phyloP scores from a whole-genome alignment of 2,329 filamentous ascomycete species.

The Emergomyces africanus region DNA sequence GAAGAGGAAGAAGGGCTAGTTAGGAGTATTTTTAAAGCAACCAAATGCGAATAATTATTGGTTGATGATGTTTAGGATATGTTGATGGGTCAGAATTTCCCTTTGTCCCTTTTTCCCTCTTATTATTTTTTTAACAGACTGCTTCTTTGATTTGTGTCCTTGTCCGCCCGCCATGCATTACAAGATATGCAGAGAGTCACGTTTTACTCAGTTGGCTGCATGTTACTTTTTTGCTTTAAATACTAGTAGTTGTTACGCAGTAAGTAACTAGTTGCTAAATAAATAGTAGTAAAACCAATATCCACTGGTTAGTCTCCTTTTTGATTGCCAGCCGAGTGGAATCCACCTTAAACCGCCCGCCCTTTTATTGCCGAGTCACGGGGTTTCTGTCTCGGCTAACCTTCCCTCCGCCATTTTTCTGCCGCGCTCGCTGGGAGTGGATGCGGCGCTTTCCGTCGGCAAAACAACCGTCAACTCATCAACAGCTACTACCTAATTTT shows the following conservation, averaged over 20 bases:
- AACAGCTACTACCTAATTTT: background rate
- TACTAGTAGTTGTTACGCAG: too few relatives aligned
- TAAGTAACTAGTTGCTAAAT: too few relatives aligned
- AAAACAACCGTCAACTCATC: background rate
- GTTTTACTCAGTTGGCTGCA: background rate
- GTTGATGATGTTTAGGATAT: background rate
- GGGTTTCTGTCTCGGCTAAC: background rate
- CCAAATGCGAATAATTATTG: background rate
- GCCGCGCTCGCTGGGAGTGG: too few relatives aligned
- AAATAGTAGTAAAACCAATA: too few relatives aligned
- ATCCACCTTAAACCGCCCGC: too few relatives aligned
- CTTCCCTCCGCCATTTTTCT: background rate
- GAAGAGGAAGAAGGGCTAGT: background rate
- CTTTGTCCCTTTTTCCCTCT: too few relatives aligned
- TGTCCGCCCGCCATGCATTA: too few relatives aligned
- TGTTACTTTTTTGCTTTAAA: too few relatives aligned
- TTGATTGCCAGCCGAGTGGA: too few relatives aligned
- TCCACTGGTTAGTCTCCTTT: too few relatives aligned
- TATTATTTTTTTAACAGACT: too few relatives aligned
- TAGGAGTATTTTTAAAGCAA: background rate
- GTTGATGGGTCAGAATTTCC: background rate
- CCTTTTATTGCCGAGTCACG: background rate
- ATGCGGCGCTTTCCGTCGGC: conserved; percentile 8
- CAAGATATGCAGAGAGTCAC: background rate
- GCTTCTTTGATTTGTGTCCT: too few relatives aligned